phyloP scores from a whole-genome alignment of 2,329 filamentous ascomycete genomes.

The Colletotrichum spaethianum region DNA sequence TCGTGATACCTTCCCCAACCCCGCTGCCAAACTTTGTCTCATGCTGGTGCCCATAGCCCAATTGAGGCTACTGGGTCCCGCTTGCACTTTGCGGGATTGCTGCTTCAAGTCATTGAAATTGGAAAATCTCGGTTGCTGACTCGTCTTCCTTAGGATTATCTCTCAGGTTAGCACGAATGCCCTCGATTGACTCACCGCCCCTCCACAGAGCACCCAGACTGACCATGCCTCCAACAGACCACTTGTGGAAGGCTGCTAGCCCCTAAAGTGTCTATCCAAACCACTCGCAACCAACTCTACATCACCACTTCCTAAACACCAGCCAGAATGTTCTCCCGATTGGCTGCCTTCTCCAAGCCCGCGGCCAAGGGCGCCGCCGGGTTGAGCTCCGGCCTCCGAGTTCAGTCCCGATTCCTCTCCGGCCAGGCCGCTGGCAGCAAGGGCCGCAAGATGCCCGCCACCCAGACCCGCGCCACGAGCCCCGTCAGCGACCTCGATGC shows the following conservation, averaged over 20 bases:
- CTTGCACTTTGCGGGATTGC: constrained; percentile 11
- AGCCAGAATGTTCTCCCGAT: constrained; percentile 72
- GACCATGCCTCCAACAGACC: constrained; percentile 58
- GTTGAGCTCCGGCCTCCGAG: constrained; percentile 48
- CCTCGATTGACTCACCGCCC: constrained; percentile 59
- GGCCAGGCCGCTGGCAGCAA: constrained; percentile 71
- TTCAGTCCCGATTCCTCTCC: constrained; percentile 56
- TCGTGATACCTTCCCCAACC: constrained; percentile 34
- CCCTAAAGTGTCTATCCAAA: constrained; percentile 56
- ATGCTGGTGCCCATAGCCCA: constrained; percentile 27
- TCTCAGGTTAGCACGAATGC: constrained; percentile 73
- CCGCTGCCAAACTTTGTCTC: constrained; percentile 33
- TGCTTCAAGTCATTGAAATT: background rate
- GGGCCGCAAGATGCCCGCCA: constrained; percentile 76
- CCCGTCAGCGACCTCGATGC: constrained; percentile 82
- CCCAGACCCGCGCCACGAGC: constrained; percentile 71
- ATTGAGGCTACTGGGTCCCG: constrained; percentile 16
- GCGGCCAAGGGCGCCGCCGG: constrained; percentile 61
- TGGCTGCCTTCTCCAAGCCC: constrained; percentile 69
- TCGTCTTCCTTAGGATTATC: constrained; percentile 73
- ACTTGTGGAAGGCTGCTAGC: constrained; percentile 67
- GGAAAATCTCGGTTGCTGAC: constrained; percentile 56
- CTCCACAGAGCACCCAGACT: constrained; percentile 42
- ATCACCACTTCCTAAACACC: constrained; percentile 1
- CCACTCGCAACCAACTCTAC: constrained; percentile 19